Percentiles rank a stretch among this genome's conserved stretches.
Conservation (phyloP, 2,329 filamentous ascomycete species). For the Colletotrichum sp. region DNA sequence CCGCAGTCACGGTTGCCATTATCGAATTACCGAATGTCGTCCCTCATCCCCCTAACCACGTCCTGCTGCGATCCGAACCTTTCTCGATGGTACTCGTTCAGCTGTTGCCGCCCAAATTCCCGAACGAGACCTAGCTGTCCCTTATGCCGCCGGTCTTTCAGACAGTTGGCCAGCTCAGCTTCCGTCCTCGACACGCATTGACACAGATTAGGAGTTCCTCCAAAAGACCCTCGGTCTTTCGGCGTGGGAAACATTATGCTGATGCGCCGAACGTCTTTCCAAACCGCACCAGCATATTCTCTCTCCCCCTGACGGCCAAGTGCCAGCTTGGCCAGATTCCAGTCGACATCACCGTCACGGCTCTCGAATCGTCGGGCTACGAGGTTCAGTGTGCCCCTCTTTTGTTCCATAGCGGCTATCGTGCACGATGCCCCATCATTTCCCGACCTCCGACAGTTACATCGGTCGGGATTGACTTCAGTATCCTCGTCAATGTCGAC, state of each 20-base stretch:
- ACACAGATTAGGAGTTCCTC: constrained; percentile 31
- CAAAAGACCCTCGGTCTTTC: constrained; percentile 27
- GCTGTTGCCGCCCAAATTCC: constrained; percentile 30
- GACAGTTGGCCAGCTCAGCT: constrained; percentile 27
- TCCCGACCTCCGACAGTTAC: constrained; percentile 35
- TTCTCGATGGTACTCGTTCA: constrained; percentile 15
- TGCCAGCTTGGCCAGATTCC: constrained; percentile 35
- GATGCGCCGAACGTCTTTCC: constrained; percentile 32
- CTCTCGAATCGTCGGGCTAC: constrained; percentile 31
- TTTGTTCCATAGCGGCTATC: constrained; percentile 27
- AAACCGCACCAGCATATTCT: constrained; percentile 14
- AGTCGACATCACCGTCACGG: constrained; percentile 22
- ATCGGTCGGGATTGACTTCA: constrained; percentile 36
- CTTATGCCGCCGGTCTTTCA: constrained; percentile 27
- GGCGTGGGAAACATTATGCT: constrained; percentile 33
- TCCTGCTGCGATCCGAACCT: constrained; percentile 18
- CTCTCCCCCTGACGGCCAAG: constrained; percentile 14
- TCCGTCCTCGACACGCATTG: constrained; percentile 29
- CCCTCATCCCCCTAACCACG: constrained; percentile 16
- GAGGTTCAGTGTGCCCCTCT: constrained; percentile 28
- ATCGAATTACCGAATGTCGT: constrained; percentile 7
- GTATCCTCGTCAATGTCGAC: constrained; percentile 36
- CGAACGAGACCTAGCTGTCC: constrained; percentile 35
- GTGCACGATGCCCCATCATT: constrained; percentile 25
- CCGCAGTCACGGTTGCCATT: background rate